A percentile compares a stretch with the other conserved stretches of the same genome.
Evolutionary conservation across 495 filamentous ascomycete genomes (phyloP).

Genomic region (Amphirosellinia nigrospora): DNA sequence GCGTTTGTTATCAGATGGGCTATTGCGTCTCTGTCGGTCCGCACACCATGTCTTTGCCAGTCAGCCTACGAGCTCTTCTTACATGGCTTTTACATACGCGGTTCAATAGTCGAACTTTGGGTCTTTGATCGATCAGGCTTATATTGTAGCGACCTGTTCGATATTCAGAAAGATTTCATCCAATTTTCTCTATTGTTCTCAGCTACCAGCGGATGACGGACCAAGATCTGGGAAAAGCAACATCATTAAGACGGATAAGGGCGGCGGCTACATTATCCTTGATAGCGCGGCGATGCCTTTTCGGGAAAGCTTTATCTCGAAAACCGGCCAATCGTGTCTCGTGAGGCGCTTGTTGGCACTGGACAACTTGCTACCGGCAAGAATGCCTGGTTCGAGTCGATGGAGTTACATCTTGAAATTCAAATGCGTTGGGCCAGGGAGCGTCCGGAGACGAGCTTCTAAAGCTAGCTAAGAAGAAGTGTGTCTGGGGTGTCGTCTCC

Average conservation of each 20-base stretch:
- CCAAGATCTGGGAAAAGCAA: too few species aligned
- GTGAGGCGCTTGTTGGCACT: conserved; percentile 32
- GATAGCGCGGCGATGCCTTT: too few species aligned
- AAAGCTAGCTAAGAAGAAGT: conserved; percentile 32
- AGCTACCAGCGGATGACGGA: conserved; percentile 36
- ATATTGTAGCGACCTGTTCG: conserved; percentile 47
- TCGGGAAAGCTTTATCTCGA: conserved; percentile 41
- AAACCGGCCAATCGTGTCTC: conserved; percentile 34
- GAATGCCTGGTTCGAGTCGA: too few species aligned
- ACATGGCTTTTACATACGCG: conserved; percentile 47
- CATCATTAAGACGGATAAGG: conserved; percentile 33
- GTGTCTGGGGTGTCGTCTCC: conserved; percentile 34
- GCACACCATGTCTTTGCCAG: conserved; percentile 34
- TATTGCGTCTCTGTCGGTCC: conserved; percentile 36
- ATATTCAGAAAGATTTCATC: conserved; percentile 44
- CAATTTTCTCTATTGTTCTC: conserved; percentile 38
- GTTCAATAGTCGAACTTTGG: conserved; percentile 45
- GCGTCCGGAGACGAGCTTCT: conserved; percentile 41
- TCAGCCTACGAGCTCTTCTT: conserved; percentile 42
- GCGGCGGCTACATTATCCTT: conserved; percentile 31
- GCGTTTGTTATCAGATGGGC: conserved; percentile 33
- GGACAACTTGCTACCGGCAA: too few species aligned
- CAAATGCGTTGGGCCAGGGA: conserved; percentile 39
- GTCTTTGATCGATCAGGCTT: conserved; percentile 53
- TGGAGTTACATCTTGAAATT: conserved; percentile 36